phyloP scores from a whole-genome alignment of 2,329 filamentous ascomycete genomes.

The Ophiostoma angusticollis region DNA sequence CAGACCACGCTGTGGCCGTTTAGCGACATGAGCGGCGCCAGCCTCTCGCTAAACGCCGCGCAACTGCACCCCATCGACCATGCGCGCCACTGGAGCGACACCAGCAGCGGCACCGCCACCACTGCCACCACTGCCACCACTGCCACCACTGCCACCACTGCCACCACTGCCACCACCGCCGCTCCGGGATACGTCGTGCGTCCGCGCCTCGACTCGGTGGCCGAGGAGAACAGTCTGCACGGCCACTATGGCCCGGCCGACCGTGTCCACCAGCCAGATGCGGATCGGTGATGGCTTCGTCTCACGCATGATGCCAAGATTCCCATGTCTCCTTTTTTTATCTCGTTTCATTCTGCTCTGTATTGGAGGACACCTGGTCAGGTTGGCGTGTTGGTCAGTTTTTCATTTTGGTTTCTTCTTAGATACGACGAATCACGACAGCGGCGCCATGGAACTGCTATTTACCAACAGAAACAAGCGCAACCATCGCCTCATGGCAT shows the following conservation, averaged over 20 bases:
- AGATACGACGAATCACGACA: too few species aligned
- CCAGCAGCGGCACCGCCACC: slow-evolving; percentile 7
- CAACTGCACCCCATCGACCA: slow-evolving; percentile 13
- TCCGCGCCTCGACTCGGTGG: slow-evolving; percentile 32
- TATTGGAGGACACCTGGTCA: too few species aligned
- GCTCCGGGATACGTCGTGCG: slow-evolving; percentile 21
- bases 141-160: not conserved
- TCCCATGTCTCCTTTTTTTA: too few species aligned
- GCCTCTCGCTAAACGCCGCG: not conserved
- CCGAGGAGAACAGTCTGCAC: slow-evolving; percentile 28
- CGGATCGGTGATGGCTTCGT: slow-evolving; percentile 15
- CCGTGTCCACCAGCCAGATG: slow-evolving; percentile 30
- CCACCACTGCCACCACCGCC: slow-evolving; percentile 1
- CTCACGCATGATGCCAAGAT: too few species aligned
- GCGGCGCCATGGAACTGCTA: too few species aligned
- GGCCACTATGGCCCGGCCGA: slow-evolving; percentile 33
- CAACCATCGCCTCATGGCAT: too few species aligned
- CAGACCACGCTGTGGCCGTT: slow-evolving; percentile 14
- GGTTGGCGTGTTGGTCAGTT: too few species aligned
- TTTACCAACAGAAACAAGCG: too few species aligned
- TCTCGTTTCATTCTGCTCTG: too few species aligned
- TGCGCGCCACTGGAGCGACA: slow-evolving; percentile 16
- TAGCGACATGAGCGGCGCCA: slow-evolving; percentile 13
- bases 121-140: not conserved
- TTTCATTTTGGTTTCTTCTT: too few species aligned